Evolutionary conservation across 495 filamentous ascomycete genomes (phyloP).

Genomic region (Trichoderma virens): DNA sequence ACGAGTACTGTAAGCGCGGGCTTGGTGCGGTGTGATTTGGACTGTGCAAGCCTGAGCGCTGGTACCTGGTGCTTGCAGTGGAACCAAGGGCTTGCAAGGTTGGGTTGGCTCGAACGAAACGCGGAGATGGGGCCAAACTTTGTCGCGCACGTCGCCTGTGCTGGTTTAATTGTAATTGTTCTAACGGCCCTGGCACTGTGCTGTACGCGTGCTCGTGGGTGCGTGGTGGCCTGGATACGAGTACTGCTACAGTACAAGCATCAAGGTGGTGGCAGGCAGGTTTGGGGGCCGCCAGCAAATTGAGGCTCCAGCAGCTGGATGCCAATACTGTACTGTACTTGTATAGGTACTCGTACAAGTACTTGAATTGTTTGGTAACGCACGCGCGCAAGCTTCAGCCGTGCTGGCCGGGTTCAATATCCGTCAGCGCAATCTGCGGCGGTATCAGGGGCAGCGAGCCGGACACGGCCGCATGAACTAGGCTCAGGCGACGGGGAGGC

Average conservation of each 20-base stretch:
- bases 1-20: background rate
- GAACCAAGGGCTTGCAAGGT: slow-evolving; percentile 6
- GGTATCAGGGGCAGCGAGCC: slow-evolving; percentile 12
- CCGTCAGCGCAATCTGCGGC: background rate
- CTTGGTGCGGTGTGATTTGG: background rate
- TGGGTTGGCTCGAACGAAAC: background rate
- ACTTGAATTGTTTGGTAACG: too few species aligned
- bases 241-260: too few species aligned
- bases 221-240: too few species aligned
- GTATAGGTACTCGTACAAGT: too few species aligned
- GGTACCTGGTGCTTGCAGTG: background rate
- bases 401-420: background rate
- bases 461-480: slow-evolving; percentile 10
- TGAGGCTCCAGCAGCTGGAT: too few species aligned
- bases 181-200: too few species aligned
- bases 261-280: too few species aligned
- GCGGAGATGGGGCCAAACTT: slow-evolving; percentile 2
- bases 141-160: background rate
- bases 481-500: background rate
- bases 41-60: background rate
- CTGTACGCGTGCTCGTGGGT: too few species aligned
- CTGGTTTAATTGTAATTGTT: too few species aligned
- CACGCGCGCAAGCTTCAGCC: background rate
- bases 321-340: too few species aligned
- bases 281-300: too few species aligned